Evolutionary conservation across 2,329 filamentous ascomycete species (phyloP), one percentile per base, ranked within the genome.

Genomic region (Aspergillus texensis): DNA sequence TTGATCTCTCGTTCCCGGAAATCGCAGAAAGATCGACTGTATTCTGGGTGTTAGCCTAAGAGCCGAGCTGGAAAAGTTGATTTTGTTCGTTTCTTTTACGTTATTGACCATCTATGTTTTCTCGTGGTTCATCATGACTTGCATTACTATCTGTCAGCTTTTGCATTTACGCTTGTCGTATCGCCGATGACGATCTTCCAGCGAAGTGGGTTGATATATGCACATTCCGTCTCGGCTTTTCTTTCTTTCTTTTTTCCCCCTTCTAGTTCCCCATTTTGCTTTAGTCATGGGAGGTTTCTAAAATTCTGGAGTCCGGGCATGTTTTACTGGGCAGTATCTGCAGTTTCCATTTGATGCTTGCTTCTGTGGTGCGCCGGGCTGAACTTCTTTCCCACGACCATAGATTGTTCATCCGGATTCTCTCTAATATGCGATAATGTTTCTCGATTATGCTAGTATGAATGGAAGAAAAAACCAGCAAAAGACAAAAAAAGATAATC

Each of bases 1-100:
- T 75, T 26, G 28, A 28, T 34, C 19, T 52, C 30, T 32, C 83
- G 82, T 57, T 80, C 81, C 19, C 77, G 85, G 61, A 12, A 84
- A 86, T 68, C 72, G 84, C 72, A 83, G 82, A 74, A 88, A 85
- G 71, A 81, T 88, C 62, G 77, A 81, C 60, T 81, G 82, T 63
- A 75, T 85, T 63, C 75, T 88, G 62, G 83, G 84, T 70, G 74
- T 77, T 30, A 78, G 81, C 63, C 76, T 88, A 62, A 84, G 80
- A 73, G 77, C 81, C 67, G 81, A 84, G 68, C 80, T 89, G 67
- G 83, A 86, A 71, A 74, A 74, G 67, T 76, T 76, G 69, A 74
- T 69, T 67, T 68, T 63, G 60, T 66, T 67, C 56, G 66, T 63
- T 62, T 63, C 61, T 67, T 68, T 68, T 61, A 61, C 45, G 61